These are phyloP conservation scores for Calonectria montana DNA, from an alignment of 2,329 filamentous ascomycete genomes.

Conservation along the genomic window DNA sequence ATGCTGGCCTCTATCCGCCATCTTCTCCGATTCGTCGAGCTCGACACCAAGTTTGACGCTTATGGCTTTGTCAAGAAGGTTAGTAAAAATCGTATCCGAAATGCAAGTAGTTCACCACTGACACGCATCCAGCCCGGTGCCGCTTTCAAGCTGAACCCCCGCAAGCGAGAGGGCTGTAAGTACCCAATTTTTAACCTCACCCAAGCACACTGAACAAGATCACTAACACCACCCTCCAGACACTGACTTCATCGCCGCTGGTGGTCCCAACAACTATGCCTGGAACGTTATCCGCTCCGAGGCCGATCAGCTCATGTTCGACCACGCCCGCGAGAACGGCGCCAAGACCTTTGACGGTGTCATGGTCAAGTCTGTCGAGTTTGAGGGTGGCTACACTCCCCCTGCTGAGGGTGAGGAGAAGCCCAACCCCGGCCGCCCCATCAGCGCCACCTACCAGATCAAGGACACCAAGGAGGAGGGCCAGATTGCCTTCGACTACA, in stretches of 20 bases:
- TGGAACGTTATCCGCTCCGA: slow-evolving; percentile 62
- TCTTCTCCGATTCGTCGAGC: slow-evolving; percentile 57
- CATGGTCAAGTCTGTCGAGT: slow-evolving; percentile 49
- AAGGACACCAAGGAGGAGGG: slow-evolving; percentile 51
- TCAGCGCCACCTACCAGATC: slow-evolving; percentile 49
- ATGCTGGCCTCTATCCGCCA: slow-evolving; percentile 53
- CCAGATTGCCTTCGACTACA: slow-evolving; percentile 56
- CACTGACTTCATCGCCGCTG: slow-evolving; percentile 55
- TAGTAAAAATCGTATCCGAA: background rate
- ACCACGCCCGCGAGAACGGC: slow-evolving; percentile 53
- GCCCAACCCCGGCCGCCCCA: slow-evolving; percentile 43
- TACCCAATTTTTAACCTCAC: background rate
- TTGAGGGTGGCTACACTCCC: slow-evolving; percentile 32
- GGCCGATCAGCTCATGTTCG: slow-evolving; percentile 56
- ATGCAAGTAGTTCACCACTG: background rate
- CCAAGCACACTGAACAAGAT: background rate
- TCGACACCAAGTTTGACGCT: slow-evolving; percentile 51
- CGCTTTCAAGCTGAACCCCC: slow-evolving; percentile 51
- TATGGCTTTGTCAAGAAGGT: slow-evolving; percentile 57
- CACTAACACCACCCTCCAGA: slow-evolving; percentile 27
- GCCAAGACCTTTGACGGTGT: slow-evolving; percentile 55
- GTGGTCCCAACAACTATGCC: slow-evolving; percentile 52
- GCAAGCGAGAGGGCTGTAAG: slow-evolving; percentile 48
- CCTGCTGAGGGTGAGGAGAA: slow-evolving; percentile 2
- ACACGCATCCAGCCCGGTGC: slow-evolving; percentile 43